Conservation (phyloP, 306 rosid species). For the Glycine latifolia region DNA sequence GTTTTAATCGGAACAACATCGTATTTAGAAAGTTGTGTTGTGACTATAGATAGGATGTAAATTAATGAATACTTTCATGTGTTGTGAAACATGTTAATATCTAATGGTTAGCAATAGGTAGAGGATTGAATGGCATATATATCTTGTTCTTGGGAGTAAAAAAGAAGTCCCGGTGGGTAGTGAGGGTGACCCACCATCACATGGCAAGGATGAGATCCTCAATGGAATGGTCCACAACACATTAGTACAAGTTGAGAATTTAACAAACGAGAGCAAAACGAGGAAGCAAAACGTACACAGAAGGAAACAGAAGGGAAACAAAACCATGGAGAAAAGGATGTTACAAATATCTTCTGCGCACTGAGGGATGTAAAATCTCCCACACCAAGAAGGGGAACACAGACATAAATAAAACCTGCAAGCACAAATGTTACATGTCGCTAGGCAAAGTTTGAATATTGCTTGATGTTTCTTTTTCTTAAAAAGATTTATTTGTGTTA, state of each 20-base stretch:
- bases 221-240: constrained; percentile 34
- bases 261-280: constrained; percentile 30
- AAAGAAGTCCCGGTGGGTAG: constrained; percentile 13
- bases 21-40: too few species aligned
- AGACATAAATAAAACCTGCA: constrained; percentile 22
- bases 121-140: constrained; percentile 5
- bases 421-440: constrained; percentile 23
- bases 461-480: background rate
- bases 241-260: constrained; percentile 32
- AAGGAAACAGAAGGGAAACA: constrained; percentile 14
- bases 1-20: too few species aligned
- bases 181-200: constrained; percentile 51
- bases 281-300: constrained; percentile 28
- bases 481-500: background rate
- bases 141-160: constrained; percentile 20
- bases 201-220: constrained; percentile 40
- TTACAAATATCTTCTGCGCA: constrained; percentile 32
- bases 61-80: background rate
- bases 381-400: background rate
- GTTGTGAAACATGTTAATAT: constrained; percentile 5
- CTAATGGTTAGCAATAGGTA: background rate
- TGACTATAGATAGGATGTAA: background rate
- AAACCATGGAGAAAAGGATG: constrained; percentile 33
- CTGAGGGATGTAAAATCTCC: background rate
- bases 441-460: background rate